Evolutionary conservation across 768 basidiomycete species (phyloP).

Genomic region (Infundibulicybe gibba): DNA sequence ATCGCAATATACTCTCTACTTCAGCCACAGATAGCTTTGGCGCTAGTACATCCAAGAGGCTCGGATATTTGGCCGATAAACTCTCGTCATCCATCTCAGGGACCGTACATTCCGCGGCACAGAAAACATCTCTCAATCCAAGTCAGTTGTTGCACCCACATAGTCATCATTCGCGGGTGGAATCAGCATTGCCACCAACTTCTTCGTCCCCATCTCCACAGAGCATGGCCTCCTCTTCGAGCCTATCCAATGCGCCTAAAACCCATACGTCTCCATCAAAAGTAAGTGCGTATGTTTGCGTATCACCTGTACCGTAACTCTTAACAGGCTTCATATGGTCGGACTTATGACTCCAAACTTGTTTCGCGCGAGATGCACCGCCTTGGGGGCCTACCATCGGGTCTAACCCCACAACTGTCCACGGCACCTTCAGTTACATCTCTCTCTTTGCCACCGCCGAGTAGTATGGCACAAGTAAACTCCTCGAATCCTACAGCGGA

Average conservation of each 20-base stretch:
- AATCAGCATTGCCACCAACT: constrained; percentile 21
- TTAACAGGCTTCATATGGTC: constrained; percentile 50
- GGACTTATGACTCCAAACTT: constrained; percentile 77
- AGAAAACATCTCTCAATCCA: constrained; percentile 19
- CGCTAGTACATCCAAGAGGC: constrained; percentile 25
- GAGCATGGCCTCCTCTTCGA: constrained; percentile 31
- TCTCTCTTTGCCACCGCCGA: constrained; percentile 37
- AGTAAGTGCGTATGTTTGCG: constrained; percentile 18
- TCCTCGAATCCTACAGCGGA: constrained; percentile 48
- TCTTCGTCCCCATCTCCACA: constrained; percentile 17
- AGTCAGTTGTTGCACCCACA: constrained; percentile 33
- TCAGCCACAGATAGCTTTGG: too few species aligned
- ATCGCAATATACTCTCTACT: too few species aligned
- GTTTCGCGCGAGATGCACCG: constrained; percentile 86
- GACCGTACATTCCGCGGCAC: not conserved
- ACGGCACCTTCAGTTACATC: constrained; percentile 48
- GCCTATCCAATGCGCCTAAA: constrained; percentile 27
- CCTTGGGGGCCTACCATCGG: constrained; percentile 57
- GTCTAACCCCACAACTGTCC: constrained; percentile 49
- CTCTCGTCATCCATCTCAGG: constrained; percentile 33
- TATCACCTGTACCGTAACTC: constrained; percentile 6
- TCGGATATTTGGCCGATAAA: constrained; percentile 41
- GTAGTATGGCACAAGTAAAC: constrained; percentile 24
- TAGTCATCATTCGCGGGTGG: constrained; percentile 29
- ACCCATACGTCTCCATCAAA: constrained; percentile 52